These are phyloP conservation scores for Halophytophthora batemanensis DNA, from an alignment of 352 stramenopile genomes.

Conservation along the genomic window DNA sequence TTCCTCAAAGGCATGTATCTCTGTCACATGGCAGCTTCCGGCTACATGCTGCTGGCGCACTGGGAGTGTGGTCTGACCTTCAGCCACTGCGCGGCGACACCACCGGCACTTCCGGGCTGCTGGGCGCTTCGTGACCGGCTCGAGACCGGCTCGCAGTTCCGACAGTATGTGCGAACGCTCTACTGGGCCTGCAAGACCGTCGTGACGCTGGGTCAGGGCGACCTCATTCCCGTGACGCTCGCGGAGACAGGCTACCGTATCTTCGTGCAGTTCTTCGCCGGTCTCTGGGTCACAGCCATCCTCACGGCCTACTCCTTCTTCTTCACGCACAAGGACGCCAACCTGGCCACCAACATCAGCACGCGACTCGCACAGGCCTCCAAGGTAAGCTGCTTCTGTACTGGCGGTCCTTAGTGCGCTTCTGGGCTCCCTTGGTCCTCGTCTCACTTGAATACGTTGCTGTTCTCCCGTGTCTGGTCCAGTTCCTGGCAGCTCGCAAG, in stretches of 20 bases:
- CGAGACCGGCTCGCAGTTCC: slow-evolving; percentile 34
- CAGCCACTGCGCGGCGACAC: slow-evolving; percentile 19
- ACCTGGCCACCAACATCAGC: slow-evolving; percentile 60
- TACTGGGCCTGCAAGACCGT: slow-evolving; percentile 78
- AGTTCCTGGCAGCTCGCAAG: slow-evolving; percentile 49
- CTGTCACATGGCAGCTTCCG: slow-evolving; percentile 45
- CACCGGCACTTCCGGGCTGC: slow-evolving; percentile 19
- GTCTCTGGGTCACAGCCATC: slow-evolving; percentile 67
- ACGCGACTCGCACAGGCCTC: slow-evolving; percentile 54
- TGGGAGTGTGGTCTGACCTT: slow-evolving; percentile 39
- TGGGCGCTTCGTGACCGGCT: slow-evolving; percentile 68
- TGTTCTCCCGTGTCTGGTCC: background rate
- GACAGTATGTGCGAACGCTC: slow-evolving; percentile 55
- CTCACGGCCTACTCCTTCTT: slow-evolving; percentile 70
- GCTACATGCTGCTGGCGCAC: slow-evolving; percentile 65
- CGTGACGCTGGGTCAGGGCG: slow-evolving; percentile 64
- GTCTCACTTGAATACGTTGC: background rate
- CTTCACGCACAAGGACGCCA: slow-evolving; percentile 63
- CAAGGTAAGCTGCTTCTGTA: slow-evolving; percentile 18
- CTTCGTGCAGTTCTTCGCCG: slow-evolving; percentile 54
- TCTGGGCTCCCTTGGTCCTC: background rate
- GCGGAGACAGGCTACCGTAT: slow-evolving; percentile 58
- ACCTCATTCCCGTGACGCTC: slow-evolving; percentile 55
- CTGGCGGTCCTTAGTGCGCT: background rate
- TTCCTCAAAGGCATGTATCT: slow-evolving; percentile 52